Evolutionary conservation across 2,329 filamentous ascomycete genomes (phyloP), one percentile per base, ranked within the genome.

Genomic region (Incumbomyces lentus): DNA sequence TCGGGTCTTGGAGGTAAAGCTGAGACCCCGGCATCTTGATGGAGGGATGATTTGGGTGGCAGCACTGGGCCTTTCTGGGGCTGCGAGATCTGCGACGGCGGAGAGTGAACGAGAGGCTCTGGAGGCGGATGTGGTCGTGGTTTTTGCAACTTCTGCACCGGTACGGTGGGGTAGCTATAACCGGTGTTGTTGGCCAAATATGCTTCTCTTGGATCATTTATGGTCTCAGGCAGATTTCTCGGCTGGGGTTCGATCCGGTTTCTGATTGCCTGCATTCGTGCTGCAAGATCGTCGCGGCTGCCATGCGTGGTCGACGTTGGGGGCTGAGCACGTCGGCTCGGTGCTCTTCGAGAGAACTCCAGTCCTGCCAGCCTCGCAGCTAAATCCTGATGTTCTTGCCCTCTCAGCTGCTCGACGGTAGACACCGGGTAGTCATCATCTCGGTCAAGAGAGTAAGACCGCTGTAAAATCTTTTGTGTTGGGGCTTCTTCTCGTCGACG

Each of bases 341-440:
- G 74, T 56, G 84, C 81, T 53, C 86, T 73, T 35, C 84, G 73
- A 47, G 68, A 71, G 48, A 88, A 75, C 63, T 93, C 86, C 46
- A 76, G 76, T 52, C 82, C 79, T 0, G 86, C 86, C 26, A 93
- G 64, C 53, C 82, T 77, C 6, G 93, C 80, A 0, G 87, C 88
- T 38, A 93, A 66, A 10, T 89, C 82, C 52, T 80, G 76, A 52
- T 93, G 73, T 47, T 87, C 78, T 1, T 73, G 74, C 0, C 83
- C 83, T 57, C 85, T 79, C 12, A 93, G 65, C 1, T 85, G 73
- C 53, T 73, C 75, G 1, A 73, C 69, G 10, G 71, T 48, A 16
- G 34, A 39, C 14, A 37, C 6, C 46, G 49, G 44, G 46, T 50
- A 49, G 6, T 26, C n/a, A 14, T 44, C 32, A 11, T 43, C 18